These are phyloP conservation scores for Leishmania guyanensis DNA, from an alignment of 208 protist genomes.

Conservation along the genomic window DNA sequence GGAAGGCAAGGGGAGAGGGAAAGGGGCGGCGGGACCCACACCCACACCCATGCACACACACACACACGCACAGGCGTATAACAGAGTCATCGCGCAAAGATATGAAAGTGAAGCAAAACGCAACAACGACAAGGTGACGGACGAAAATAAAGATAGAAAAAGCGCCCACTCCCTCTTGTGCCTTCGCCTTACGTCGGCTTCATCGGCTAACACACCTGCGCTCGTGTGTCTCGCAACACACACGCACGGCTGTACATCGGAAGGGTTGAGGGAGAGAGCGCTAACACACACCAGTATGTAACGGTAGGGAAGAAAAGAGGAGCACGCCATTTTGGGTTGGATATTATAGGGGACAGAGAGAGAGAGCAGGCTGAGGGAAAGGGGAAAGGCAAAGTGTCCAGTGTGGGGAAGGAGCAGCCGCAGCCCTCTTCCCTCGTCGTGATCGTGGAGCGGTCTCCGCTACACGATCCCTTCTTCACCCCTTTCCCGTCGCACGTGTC, in stretches of 20 bases:
- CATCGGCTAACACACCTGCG: background rate
- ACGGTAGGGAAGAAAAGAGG: background rate
- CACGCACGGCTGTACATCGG: constrained; percentile 17
- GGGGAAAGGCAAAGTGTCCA: background rate
- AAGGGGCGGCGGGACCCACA: background rate
- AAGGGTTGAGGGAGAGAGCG: background rate
- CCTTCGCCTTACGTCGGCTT: background rate
- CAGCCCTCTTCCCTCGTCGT: background rate
- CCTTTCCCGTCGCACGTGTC: background rate
- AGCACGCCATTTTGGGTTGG: background rate
- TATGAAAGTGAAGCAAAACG: background rate
- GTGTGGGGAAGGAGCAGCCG: background rate
- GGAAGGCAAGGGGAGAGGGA: background rate
- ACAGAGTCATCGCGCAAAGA: background rate
- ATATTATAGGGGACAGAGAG: background rate
- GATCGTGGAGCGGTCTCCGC: background rate
- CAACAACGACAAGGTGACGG: background rate
- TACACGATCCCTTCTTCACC: background rate
- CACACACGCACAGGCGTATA: background rate
- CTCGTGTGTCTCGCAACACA: constrained; percentile 17
- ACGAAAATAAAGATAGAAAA: background rate
- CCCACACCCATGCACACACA: constrained; percentile 9
- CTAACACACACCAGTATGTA: background rate
- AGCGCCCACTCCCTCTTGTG: background rate
- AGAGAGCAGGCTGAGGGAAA: background rate